Evolutionary conservation across 306 rosid species (phyloP).

Genomic region (Malus orientalis): DNA sequence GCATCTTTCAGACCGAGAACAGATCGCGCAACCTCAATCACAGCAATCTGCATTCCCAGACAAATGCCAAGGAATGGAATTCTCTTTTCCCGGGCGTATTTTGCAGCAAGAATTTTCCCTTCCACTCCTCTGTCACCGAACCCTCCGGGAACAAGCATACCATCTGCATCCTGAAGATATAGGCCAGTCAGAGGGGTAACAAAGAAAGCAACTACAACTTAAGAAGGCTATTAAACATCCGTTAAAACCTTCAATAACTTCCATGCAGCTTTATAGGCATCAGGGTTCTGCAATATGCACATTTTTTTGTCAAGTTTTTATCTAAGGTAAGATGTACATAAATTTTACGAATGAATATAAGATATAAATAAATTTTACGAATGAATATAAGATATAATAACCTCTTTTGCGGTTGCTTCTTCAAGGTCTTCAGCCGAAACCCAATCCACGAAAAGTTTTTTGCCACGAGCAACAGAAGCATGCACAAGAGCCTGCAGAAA

Average conservation of each 20-base stretch:
- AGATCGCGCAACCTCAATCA: slow-evolving; percentile 78
- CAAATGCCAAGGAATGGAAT: slow-evolving; percentile 90
- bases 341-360: not conserved
- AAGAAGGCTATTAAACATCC: not conserved
- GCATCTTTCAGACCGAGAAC: slow-evolving; percentile 74
- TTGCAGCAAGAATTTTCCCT: slow-evolving; percentile 93
- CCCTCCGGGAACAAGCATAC: slow-evolving; percentile 92
- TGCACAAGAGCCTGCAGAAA: slow-evolving; percentile 40
- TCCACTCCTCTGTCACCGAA: slow-evolving; percentile 89
- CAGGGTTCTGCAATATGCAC: slow-evolving; percentile 31
- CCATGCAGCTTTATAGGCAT: slow-evolving; percentile 44
- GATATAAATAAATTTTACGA: not conserved
- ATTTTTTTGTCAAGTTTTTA: not conserved
- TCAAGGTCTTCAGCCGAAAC: slow-evolving; percentile 42
- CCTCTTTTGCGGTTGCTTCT: slow-evolving; percentile 35
- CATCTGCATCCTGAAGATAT: slow-evolving; percentile 72
- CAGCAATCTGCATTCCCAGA: slow-evolving; percentile 93
- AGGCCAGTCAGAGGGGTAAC: slow-evolving; percentile 8
- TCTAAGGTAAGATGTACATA: not conserved
- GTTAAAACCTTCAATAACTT: slow-evolving; percentile 37
- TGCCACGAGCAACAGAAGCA: slow-evolving; percentile 32
- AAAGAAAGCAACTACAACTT: not conserved
- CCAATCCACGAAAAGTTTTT: slow-evolving; percentile 40
- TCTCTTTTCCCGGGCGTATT: slow-evolving; percentile 66
- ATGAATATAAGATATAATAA: not conserved